Conservation (phyloP, 305 asterid species). For the Fraxinus platypoda region DNA sequence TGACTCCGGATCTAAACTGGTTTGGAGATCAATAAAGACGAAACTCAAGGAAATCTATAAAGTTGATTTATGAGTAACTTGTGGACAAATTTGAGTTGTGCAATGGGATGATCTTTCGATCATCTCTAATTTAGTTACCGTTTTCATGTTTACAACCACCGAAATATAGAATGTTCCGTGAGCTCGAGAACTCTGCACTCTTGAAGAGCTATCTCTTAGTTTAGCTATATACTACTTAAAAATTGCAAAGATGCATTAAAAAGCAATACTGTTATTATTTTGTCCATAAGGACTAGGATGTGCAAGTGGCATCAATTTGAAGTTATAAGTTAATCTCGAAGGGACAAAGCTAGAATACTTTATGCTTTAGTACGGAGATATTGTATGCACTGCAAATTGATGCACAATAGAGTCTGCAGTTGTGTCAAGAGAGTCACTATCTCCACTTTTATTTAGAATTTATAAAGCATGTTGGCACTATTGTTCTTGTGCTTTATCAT, state of each 20-base stretch:
- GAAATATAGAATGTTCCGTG: neutral
- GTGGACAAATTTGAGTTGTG: neutral
- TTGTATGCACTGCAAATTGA: neutral
- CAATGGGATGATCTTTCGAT: neutral
- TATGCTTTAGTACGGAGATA: neutral
- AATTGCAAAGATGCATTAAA: neutral
- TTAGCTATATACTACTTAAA: neutral
- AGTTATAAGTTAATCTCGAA: neutral
- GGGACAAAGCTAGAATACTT: constrained; percentile 4
- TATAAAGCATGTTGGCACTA: neutral
- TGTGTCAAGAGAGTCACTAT: neutral
- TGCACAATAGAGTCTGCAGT: neutral
- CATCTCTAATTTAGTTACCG: neutral
- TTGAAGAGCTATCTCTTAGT: neutral
- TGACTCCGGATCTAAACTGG: neutral
- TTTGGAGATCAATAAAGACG: neutral
- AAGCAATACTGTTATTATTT: neutral
- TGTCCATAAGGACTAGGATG: neutral
- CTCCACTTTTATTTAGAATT: neutral
- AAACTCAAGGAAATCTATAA: neutral
- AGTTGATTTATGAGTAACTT: neutral
- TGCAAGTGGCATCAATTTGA: neutral
- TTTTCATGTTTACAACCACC: neutral
- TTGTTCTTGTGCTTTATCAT: constrained; percentile 3
- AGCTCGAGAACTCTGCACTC: neutral